These are phyloP conservation scores for Saturnispora sanitii DNA, from an alignment of 805 yeast species.

Conservation along the genomic window DNA sequence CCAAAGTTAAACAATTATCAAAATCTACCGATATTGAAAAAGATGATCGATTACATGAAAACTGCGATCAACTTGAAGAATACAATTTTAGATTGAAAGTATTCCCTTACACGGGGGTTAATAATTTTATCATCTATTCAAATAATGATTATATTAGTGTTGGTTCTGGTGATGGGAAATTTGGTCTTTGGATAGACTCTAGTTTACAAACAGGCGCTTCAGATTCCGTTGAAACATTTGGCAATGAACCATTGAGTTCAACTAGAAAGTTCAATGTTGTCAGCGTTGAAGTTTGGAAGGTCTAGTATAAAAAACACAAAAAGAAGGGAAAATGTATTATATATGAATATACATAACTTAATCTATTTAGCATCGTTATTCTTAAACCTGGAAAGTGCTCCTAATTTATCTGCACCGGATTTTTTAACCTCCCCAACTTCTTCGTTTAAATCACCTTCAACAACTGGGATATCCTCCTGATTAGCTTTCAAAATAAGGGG, in stretches of 20 bases:
- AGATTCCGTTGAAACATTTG: slow-evolving; percentile 73
- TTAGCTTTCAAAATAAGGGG: not conserved
- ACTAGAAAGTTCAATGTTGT: slow-evolving; percentile 58
- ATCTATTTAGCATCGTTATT: not conserved
- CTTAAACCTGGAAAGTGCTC: slow-evolving; percentile 4
- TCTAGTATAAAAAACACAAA: slow-evolving; percentile 19
- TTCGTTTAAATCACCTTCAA: no score
- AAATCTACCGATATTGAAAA: slow-evolving; percentile 7
- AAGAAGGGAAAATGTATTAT: not conserved
- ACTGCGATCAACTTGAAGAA: no score
- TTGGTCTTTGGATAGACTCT: slow-evolving; percentile 83
- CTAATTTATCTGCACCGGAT: slow-evolving; percentile 1
- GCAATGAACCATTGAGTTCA: slow-evolving; percentile 60
- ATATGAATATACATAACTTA: not conserved
- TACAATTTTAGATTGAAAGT: slow-evolving; percentile 46
- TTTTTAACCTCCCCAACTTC: no score
- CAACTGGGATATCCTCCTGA: not conserved
- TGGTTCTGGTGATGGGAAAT: slow-evolving; percentile 90
- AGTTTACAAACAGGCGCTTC: slow-evolving; percentile 69
- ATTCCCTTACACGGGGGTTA: slow-evolving; percentile 78
- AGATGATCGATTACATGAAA: not conserved
- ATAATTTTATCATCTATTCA: slow-evolving; percentile 79
- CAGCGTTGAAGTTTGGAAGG: slow-evolving; percentile 80
- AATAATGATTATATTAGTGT: slow-evolving; percentile 67
- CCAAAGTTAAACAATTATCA: slow-evolving; percentile 25